These are phyloP conservation scores for Lindgomyces ingoldianus DNA, from an alignment of 495 filamentous ascomycete genomes.

Conservation along the genomic window DNA sequence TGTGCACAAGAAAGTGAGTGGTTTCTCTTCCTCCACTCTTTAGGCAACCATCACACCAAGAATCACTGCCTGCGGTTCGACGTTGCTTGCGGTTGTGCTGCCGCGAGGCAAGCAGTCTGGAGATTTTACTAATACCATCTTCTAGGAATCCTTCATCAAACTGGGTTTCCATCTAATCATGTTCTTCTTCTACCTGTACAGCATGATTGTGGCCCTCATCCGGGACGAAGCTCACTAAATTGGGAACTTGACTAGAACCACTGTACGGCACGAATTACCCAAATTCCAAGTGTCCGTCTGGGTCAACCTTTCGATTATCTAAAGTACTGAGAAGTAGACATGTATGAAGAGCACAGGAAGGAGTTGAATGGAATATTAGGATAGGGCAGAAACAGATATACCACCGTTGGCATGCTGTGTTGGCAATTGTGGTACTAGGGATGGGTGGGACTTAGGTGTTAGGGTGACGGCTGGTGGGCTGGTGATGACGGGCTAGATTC, in stretches of 20 bases:
- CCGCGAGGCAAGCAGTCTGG: background rate
- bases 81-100: background rate
- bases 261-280: too few species aligned
- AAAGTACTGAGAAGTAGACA: too few species aligned
- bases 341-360: background rate
- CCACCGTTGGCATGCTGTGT: background rate
- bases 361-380: background rate
- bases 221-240: conserved; percentile 85
- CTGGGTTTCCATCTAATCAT: conserved; percentile 98
- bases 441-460: background rate
- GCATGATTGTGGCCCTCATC: conserved; percentile 98
- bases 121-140: conserved; percentile 12
- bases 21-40: conserved; percentile 23
- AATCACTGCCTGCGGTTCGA: background rate
- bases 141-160: conserved; percentile 96
- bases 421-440: background rate
- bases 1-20: conserved; percentile 90
- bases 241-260: too few species aligned
- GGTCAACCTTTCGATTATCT: too few species aligned
- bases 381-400: conserved; percentile 1
- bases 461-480: background rate
- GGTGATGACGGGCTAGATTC: background rate
- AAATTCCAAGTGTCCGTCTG: too few species aligned
- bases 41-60: too few species aligned
- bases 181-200: conserved; percentile 99